These are phyloP conservation scores for Raphanus hybrid DNA, from an alignment of 441 rosid genomes.

Conservation along the genomic window DNA sequence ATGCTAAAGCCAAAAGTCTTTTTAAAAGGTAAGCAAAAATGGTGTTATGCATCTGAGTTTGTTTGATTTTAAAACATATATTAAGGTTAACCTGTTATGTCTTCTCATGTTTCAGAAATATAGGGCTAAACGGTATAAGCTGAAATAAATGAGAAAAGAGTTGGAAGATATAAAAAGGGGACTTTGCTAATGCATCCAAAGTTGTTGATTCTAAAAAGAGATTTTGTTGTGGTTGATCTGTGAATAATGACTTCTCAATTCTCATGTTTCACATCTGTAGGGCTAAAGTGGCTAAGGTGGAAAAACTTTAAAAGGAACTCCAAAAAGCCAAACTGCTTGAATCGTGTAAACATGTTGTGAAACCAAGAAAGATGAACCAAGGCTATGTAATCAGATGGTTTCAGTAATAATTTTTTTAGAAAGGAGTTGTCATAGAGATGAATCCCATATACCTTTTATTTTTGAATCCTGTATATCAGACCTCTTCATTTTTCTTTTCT, in stretches of 20 bases:
- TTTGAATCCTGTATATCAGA: neutral
- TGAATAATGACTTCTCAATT: slow-evolving; percentile 3
- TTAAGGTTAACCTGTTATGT: neutral
- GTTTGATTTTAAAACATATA: slow-evolving; percentile 2
- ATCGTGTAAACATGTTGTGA: neutral
- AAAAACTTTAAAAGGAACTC: neutral
- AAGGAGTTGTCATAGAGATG: neutral
- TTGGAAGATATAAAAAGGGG: neutral
- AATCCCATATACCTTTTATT: neutral
- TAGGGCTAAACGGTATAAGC: neutral
- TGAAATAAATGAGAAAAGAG: neutral
- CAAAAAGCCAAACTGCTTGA: neutral
- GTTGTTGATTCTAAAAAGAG: neutral
- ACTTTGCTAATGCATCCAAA: neutral
- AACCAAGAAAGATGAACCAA: neutral
- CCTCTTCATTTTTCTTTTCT: neutral
- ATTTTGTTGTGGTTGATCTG: neutral
- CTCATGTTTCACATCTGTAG: neutral
- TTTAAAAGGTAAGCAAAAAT: neutral
- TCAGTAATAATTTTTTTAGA: neutral
- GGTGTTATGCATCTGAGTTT: slow-evolving; percentile 18
- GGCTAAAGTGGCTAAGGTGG: neutral
- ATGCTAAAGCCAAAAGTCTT: neutral
- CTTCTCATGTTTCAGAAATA: neutral
- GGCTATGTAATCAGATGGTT: neutral